Evolutionary conservation across 2,329 filamentous ascomycete genomes (phyloP).

Genomic region (Coniochaeta ligniaria): DNA sequence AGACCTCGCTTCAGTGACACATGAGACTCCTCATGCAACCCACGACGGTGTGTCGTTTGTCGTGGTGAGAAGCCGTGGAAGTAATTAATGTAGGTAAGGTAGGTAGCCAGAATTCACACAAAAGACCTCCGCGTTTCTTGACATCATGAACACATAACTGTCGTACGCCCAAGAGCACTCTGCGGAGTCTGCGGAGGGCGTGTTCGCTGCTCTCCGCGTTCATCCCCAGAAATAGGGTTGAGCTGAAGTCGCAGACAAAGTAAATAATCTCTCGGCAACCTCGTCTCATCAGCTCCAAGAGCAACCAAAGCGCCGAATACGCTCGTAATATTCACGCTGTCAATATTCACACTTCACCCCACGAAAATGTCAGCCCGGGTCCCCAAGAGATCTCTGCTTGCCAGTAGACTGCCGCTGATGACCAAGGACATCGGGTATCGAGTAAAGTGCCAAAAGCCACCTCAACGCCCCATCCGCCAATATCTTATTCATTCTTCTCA

Average conservation of each 20-base stretch:
- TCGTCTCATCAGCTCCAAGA: background rate
- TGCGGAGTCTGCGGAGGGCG: background rate
- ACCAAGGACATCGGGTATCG: conserved; percentile 5
- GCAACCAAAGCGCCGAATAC: background rate
- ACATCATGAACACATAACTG: background rate
- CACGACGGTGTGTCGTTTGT: background rate
- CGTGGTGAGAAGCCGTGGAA: background rate
- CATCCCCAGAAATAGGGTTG: background rate
- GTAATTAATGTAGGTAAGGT: background rate
- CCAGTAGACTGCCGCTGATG: background rate
- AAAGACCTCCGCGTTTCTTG: background rate
- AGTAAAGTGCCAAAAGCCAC: background rate
- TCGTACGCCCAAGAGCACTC: background rate
- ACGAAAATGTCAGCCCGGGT: background rate
- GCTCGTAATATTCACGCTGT: background rate
- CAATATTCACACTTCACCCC: background rate
- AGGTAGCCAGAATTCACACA: background rate
- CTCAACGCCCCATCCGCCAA: background rate
- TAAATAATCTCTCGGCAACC: background rate
- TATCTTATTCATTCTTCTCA: background rate
- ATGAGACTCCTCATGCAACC: background rate
- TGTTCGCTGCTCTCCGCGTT: background rate
- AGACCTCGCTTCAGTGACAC: background rate
- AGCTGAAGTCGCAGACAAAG: background rate
- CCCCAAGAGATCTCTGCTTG: background rate